These are phyloP conservation scores for Pythium brachiatum DNA, from an alignment of 352 stramenopile species.

Conservation along the genomic window DNA sequence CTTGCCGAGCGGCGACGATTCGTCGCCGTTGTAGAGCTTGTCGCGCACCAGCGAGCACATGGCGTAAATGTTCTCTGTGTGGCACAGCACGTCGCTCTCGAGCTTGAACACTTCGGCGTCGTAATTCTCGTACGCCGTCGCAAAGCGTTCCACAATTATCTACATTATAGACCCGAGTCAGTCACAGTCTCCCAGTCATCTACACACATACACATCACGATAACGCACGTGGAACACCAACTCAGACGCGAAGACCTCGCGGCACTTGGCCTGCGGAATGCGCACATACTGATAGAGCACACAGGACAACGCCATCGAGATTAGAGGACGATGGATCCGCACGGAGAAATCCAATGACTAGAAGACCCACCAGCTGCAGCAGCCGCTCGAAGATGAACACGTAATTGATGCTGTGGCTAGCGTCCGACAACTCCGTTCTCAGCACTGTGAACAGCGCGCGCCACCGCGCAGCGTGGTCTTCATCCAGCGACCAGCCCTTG, in stretches of 20 bases:
- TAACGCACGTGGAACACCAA: conserved; percentile 58
- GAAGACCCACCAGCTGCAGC: conserved; percentile 44
- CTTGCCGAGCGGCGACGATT: conserved; percentile 29
- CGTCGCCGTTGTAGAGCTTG: conserved; percentile 35
- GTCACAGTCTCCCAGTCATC: not conserved
- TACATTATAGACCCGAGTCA: conserved; percentile 13
- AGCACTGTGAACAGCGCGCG: conserved; percentile 51
- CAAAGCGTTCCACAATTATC: conserved; percentile 66
- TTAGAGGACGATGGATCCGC: not conserved
- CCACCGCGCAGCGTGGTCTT: conserved; percentile 48
- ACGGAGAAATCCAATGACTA: not conserved
- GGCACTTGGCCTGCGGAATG: conserved; percentile 32
- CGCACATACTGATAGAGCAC: conserved; percentile 18
- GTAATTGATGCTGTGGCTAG: conserved; percentile 35
- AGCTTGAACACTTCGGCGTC: conserved; percentile 66
- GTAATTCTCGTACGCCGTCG: conserved; percentile 41
- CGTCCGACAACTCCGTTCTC: conserved; percentile 38
- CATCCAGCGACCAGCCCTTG: conserved; percentile 40
- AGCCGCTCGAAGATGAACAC: conserved; percentile 68
- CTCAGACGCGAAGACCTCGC: conserved; percentile 50
- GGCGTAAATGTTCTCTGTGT: conserved; percentile 53
- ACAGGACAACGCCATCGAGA: not conserved
- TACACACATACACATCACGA: not conserved
- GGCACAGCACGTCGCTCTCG: conserved; percentile 63
- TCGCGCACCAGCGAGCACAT: conserved; percentile 43